Evolutionary conservation across 306 rosid genomes (phyloP), one percentile per base, ranked within the genome.

Genomic region (Hippophae rhamnoides): DNA sequence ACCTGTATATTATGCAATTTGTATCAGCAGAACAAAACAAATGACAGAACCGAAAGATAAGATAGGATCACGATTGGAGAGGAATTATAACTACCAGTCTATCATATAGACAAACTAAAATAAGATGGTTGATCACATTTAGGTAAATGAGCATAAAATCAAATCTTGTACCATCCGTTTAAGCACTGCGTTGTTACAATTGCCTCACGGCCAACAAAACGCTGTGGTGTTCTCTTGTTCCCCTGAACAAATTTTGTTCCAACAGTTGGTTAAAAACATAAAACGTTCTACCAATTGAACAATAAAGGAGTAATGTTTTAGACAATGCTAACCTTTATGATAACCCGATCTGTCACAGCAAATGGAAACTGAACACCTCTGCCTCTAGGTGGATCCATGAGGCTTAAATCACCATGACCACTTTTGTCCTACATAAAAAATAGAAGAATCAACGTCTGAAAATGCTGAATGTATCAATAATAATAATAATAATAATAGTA

Each of bases 301-400:
- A 65, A 52, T 43, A 48, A 61, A 6, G 18, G 50, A 31, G 54
- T 7, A 38, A 47, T 57, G 61, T 68, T 53, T 52, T 47, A 12
- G 43, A 46, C 62, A 49, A 46, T 44, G 60, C 72, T 31, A 69
- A 92, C 99, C 97, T 93, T 93, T 75, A 93, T 93, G 69, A 93
- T 67, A 56, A 93, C 99, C 61, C 95, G 74, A 77, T 93, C 99
- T 41, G 78, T 83, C 73, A 93, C 97, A 47, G 86, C 83, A 77
- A 86, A 93, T 26, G 99, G 99, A 84, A 88, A 88, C 62, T 93
- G 97, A 75, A 93, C 99, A 62, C 95, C 99, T 80, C 90, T 84
- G 47, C 81, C 69, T 79, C 97, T 86, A 13, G 86, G 76, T 67
- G 82, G 47, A 62, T 86, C 95, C 82, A 70, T 55, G 68, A 67